Conservation (phyloP, 768 basidiomycete species). For the Boletus edulis region DNA sequence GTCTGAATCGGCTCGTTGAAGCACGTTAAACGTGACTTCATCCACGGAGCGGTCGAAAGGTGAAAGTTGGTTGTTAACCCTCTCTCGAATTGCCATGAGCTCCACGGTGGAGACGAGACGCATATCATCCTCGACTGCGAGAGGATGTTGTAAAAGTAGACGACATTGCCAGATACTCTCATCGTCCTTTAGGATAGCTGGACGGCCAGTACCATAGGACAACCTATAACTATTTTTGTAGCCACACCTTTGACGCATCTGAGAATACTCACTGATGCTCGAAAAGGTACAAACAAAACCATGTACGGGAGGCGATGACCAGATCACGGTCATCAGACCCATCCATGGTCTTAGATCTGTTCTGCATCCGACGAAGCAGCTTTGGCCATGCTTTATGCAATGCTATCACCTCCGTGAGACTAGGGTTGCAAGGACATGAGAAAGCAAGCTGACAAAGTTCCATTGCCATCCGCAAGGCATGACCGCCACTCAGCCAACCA, state of each 20-base stretch:
- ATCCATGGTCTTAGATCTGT: slow-evolving; percentile 47
- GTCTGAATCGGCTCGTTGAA: slow-evolving; percentile 71
- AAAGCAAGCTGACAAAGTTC: slow-evolving; percentile 67
- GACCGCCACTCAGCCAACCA: slow-evolving; percentile 93
- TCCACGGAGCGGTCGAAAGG: slow-evolving; percentile 75
- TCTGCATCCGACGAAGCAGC: slow-evolving; percentile 74
- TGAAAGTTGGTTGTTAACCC: slow-evolving; percentile 79
- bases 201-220: slow-evolving; percentile 92
- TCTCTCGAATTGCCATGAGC: slow-evolving; percentile 85
- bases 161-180: slow-evolving; percentile 85
- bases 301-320: slow-evolving; percentile 79
- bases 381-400: slow-evolving; percentile 92
- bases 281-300: slow-evolving; percentile 93
- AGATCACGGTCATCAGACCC: slow-evolving; percentile 69
- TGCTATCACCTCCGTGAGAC: slow-evolving; percentile 41
- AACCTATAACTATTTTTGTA: slow-evolving; percentile 50
- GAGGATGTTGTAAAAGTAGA: slow-evolving; percentile 77
- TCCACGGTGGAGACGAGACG: slow-evolving; percentile 94
- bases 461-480: slow-evolving; percentile 97
- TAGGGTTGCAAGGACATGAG: not conserved
- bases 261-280: slow-evolving; percentile 78
- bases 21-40: slow-evolving; percentile 66
- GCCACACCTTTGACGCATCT: not conserved
- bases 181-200: slow-evolving; percentile 89
- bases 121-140: slow-evolving; percentile 91